phyloP scores from a whole-genome alignment of 352 stramenopile genomes.

The Thalassiosira exigua region DNA sequence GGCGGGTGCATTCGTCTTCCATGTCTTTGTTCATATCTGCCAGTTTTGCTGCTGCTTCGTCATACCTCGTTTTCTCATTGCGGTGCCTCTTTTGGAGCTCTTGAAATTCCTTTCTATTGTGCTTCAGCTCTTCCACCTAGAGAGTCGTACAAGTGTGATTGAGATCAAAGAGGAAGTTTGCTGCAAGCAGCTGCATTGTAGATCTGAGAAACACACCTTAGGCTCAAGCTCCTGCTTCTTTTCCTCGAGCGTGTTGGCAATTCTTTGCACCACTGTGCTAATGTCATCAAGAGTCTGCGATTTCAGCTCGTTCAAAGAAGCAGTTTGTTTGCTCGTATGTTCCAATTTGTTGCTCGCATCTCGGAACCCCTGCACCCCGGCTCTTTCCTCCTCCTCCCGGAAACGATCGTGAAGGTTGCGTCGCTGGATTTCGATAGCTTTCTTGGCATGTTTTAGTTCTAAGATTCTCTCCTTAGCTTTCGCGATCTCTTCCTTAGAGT shows the following conservation, averaged over 20 bases:
- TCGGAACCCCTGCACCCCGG: slow-evolving; percentile 80
- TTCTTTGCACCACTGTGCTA: slow-evolving; percentile 90
- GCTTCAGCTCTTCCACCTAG: slow-evolving; percentile 91
- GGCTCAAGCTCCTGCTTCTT: slow-evolving; percentile 87
- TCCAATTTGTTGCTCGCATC: slow-evolving; percentile 90
- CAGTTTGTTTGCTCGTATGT: slow-evolving; percentile 88
- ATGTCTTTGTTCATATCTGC: slow-evolving; percentile 90
- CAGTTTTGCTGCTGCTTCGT: slow-evolving; percentile 88
- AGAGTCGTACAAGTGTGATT: not conserved
- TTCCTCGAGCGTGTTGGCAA: slow-evolving; percentile 91
- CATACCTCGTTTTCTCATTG: slow-evolving; percentile 89
- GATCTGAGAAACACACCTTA: slow-evolving; percentile 46
- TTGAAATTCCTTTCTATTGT: slow-evolving; percentile 89
- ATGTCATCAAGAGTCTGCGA: slow-evolving; percentile 93
- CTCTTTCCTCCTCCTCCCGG: slow-evolving; percentile 87
- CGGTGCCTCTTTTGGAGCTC: slow-evolving; percentile 90
- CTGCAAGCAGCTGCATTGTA: slow-evolving; percentile 1
- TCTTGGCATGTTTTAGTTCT: slow-evolving; percentile 91
- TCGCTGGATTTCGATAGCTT: slow-evolving; percentile 89
- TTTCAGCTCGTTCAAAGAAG: slow-evolving; percentile 91
- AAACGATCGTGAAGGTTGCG: slow-evolving; percentile 89
- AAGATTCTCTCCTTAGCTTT: slow-evolving; percentile 89
- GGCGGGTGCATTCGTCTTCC: slow-evolving; percentile 51
- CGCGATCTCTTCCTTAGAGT: slow-evolving; percentile 80
- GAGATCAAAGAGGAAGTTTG: not conserved